These are phyloP conservation scores for Borealophlyctis nickersoniae DNA, from an alignment of 192 early-diverging fungal species.

Conservation along the genomic window DNA sequence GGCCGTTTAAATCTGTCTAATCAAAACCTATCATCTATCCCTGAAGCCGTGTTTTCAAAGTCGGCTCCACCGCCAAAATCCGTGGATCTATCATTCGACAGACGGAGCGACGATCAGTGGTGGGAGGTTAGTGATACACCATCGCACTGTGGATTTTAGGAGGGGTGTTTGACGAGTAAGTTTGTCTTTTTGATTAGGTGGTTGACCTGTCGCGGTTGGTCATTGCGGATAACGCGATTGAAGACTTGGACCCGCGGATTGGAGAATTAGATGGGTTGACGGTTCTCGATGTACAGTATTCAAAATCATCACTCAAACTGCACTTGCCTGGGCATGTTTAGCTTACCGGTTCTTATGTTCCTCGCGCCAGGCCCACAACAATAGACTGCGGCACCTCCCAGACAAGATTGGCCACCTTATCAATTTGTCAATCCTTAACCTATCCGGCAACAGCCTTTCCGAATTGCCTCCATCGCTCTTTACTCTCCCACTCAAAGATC, in stretches of 20 bases:
- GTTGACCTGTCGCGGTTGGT: slow-evolving; percentile 38
- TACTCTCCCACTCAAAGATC: slow-evolving; percentile 12
- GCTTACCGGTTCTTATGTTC: slow-evolving; percentile 1
- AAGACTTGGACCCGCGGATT: slow-evolving; percentile 32
- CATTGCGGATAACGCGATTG: slow-evolving; percentile 40
- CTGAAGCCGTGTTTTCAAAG: slow-evolving; percentile 24
- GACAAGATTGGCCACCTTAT: slow-evolving; percentile 6
- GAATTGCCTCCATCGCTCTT: slow-evolving; percentile 23
- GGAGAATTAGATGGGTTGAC: slow-evolving; percentile 33
- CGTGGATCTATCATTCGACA: slow-evolving; percentile 20
- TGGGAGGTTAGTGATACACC: slow-evolving; percentile 28
- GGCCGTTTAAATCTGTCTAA: slow-evolving; percentile 40
- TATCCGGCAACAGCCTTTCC: slow-evolving; percentile 30
- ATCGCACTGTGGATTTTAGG: background rate
- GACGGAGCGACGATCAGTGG: slow-evolving; percentile 14
- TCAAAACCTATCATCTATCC: slow-evolving; percentile 26
- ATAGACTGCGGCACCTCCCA: slow-evolving; percentile 33
- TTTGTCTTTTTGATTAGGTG: slow-evolving; percentile 4
- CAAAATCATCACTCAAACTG: too few species aligned
- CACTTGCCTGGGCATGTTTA: too few species aligned
- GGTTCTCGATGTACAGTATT: slow-evolving; percentile 34
- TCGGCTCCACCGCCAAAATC: background rate
- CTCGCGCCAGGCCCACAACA: slow-evolving; percentile 32
- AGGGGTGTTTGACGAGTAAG: background rate
- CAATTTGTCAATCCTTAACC: slow-evolving; percentile 33